Conservation (phyloP, 495 filamentous ascomycete species). For the Penicillium samsonianum region DNA sequence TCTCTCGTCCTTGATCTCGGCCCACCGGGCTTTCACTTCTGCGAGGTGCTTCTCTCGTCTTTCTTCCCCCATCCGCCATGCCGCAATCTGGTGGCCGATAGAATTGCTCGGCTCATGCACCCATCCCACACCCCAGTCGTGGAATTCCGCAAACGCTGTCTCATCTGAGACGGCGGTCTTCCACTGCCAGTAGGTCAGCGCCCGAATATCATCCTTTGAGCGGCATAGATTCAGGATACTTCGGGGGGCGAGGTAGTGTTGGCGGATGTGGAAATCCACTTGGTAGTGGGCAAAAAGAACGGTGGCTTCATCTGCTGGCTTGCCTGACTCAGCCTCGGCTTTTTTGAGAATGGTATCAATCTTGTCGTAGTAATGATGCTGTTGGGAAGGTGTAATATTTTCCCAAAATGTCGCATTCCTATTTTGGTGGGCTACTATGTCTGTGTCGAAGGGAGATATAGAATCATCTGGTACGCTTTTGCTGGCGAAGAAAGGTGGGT, state of each 20-base stretch:
- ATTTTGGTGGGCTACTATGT: background rate
- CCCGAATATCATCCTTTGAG: slow-evolving; percentile 29
- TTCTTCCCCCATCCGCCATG: background rate
- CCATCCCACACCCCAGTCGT: slow-evolving; percentile 5
- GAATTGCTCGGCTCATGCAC: slow-evolving; percentile 7
- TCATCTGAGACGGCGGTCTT: slow-evolving; percentile 8
- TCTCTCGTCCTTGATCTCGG: background rate
- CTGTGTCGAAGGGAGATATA: slow-evolving; percentile 20
- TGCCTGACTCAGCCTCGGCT: background rate
- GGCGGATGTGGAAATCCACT: slow-evolving; percentile 39
- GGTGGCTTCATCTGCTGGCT: slow-evolving; percentile 10
- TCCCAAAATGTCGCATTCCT: slow-evolving; percentile 20
- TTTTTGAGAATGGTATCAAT: slow-evolving; percentile 18
- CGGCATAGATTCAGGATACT: slow-evolving; percentile 33
- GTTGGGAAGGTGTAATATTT: slow-evolving; percentile 23
- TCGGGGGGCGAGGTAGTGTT: slow-evolving; percentile 32
- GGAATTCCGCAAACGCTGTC: no score
- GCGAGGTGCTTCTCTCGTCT: background rate
- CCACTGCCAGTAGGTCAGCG: slow-evolving; percentile 32
- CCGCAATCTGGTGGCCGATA: background rate
- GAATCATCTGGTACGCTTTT: slow-evolving; percentile 18
- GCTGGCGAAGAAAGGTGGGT: slow-evolving; percentile 32
- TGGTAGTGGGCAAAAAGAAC: slow-evolving; percentile 34
- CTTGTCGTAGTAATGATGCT: slow-evolving; percentile 22
- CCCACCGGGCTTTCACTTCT: background rate